A percentile compares a stretch with the other conserved stretches of the same genome.
Conservation (phyloP, 225 moss, liverwort and hornwort species). For the Pleurozium schreberi region DNA sequence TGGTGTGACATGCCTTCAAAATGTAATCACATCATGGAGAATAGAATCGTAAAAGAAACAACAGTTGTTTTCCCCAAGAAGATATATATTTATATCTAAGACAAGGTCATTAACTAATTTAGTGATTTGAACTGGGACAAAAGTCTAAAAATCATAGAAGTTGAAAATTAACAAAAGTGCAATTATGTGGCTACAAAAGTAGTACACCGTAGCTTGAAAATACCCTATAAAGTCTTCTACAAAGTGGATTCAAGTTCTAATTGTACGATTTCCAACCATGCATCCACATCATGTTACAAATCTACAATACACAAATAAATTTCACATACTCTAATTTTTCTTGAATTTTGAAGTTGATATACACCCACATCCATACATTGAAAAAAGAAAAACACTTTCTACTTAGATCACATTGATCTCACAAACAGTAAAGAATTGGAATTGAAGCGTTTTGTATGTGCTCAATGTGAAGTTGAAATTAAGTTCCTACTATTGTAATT, state of each 20-base stretch:
- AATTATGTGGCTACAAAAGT: background rate
- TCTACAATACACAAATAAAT: background rate
- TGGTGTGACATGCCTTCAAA: background rate
- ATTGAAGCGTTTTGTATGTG: background rate
- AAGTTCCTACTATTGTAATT: background rate
- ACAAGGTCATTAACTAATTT: background rate
- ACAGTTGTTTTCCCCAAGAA: background rate
- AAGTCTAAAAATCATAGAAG: background rate
- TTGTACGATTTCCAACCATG: fast-evolving
- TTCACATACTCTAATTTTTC: background rate
- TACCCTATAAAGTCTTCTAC: background rate
- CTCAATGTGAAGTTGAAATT: background rate
- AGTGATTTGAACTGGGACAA: background rate
- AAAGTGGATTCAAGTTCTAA: background rate
- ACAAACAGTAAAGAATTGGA: background rate
- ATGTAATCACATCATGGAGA: fast-evolving
- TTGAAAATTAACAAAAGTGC: background rate
- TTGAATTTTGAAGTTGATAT: background rate
- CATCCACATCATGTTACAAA: background rate
- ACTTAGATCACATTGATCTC: background rate
- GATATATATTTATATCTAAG: background rate
- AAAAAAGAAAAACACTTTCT: no score
- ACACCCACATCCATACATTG: fast-evolving
- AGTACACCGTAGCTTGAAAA: background rate
- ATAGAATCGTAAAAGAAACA: background rate